Base-by-base conservation (phyloP, 352 stramenopile species). In the Phytophthora litchii region DNA sequence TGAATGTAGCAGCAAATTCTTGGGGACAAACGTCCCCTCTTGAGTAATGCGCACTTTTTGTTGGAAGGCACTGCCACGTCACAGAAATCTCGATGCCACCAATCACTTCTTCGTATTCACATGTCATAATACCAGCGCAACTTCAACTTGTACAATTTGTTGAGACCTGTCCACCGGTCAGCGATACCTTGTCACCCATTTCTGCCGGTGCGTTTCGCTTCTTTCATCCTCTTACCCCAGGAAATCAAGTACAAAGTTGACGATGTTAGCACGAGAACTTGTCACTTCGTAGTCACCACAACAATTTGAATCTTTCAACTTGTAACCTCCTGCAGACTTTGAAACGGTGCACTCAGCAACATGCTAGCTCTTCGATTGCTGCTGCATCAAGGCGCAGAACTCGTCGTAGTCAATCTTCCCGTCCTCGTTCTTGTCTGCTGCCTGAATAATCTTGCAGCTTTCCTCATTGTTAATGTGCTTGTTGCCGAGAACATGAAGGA, bases 351-450 rank as follows among this genome's bases (percentile, higher is more conserved):
- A 27, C 17, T 55, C 20, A 17, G 11, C 16, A 48, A 31, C 13
- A 13, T 27, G 11, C 56, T 37, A 69, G 14, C 13, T 40, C 25
- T 56, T 48, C 8, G 49, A 60, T 34, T 66, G 40, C 50, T 70
- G 58, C 31, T 71, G 76, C 78, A 90, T 90, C 42, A 88, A 64
- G 6, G 61, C 50, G 21, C 80, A 79, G 38, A 97, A 97, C 57
- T 97, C 91, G 0, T 83, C 41, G 56, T 89, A 96, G 54, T 94
- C 92, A 48, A 97, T 95, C 20, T 84, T 80, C 27, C 87, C 84
- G 43, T 96, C 89, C 46, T 79, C 69, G 58, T 97, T 95, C 27
- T 69, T 80, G 56, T 97, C 91, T 0, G 91, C 86, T 0, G 73
- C 64, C 27, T 78, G 45, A 21, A 94, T 83, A 54, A 97, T 85